Percentiles rank a stretch among this genome's conserved stretches.
Evolutionary conservation across 225 moss, liverwort and hornwort species (phyloP).

Genomic region (Thuidium tamariscinum): DNA sequence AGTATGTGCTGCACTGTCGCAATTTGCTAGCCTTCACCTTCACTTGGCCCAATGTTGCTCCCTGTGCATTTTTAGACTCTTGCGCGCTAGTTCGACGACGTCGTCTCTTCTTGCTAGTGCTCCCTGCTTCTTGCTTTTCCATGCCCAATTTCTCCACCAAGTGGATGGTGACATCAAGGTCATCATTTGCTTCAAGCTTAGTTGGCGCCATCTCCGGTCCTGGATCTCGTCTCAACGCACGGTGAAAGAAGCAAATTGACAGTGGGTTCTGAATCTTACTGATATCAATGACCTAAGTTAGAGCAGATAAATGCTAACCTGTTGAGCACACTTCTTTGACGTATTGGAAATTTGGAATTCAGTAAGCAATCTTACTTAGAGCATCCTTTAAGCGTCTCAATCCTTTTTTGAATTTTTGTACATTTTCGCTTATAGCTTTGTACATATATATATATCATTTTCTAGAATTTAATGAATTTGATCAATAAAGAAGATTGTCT

Average conservation of each 20-base stretch:
- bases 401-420: too few relatives aligned
- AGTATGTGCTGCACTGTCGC: background rate
- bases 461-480: too few relatives aligned
- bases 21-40: background rate
- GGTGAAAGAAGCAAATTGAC: background rate
- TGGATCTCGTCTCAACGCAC: background rate
- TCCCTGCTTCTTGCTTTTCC: background rate
- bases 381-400: too few relatives aligned
- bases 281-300: too few relatives aligned
- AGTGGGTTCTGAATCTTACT: too few relatives aligned
- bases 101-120: background rate
- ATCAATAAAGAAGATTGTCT: too few relatives aligned
- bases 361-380: too few relatives aligned
- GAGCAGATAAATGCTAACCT: too few relatives aligned
- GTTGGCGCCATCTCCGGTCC: background rate
- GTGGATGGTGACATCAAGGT: background rate
- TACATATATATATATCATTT: too few relatives aligned
- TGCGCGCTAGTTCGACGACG: background rate
- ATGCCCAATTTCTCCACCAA: background rate
- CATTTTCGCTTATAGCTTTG: too few relatives aligned
- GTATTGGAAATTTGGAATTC: too few relatives aligned
- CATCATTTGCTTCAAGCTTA: background rate
- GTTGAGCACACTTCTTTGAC: too few relatives aligned
- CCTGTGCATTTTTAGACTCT: background rate
- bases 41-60: background rate